Percentiles rank a stretch among this genome's conserved stretches.
Evolutionary conservation across 2,329 filamentous ascomycete genomes (phyloP).

Genomic region (Colletotrichum aenigma): DNA sequence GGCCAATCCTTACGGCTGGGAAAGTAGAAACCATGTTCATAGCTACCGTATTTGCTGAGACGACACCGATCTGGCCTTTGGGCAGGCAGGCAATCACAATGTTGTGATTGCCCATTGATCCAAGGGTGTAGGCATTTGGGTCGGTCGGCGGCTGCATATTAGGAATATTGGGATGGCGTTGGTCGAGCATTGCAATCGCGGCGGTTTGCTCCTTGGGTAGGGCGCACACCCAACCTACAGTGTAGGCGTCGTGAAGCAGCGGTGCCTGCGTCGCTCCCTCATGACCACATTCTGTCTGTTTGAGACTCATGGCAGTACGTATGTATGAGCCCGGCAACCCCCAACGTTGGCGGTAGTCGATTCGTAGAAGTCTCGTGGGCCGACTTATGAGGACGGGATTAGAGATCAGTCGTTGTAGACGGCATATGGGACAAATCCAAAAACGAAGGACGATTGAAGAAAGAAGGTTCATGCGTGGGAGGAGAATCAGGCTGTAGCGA

Average conservation of each 20-base stretch:
- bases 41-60: neutral
- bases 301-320: neutral
- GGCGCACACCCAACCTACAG: constrained; percentile 29
- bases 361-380: neutral
- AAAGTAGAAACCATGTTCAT: neutral
- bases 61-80: constrained; percentile 20
- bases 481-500: no score
- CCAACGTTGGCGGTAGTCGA: fast-evolving
- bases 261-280: no score
- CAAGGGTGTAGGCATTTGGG: constrained; percentile 29
- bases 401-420: no score
- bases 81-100: constrained; percentile 29
- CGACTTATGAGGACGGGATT: no score
- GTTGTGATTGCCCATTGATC: constrained; percentile 27
- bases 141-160: constrained; percentile 21
- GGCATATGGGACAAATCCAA: no score
- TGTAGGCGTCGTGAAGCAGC: constrained; percentile 6
- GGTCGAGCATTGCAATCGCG: constrained; percentile 28
- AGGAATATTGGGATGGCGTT: constrained; percentile 13
- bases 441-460: no score
- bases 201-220: constrained; percentile 27
- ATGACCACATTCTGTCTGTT: neutral
- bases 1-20: neutral
- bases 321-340: fast-evolving
- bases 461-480: no score